Conservation (phyloP, 2,329 filamentous ascomycete species). For the Sporothrix dimorphospora region DNA sequence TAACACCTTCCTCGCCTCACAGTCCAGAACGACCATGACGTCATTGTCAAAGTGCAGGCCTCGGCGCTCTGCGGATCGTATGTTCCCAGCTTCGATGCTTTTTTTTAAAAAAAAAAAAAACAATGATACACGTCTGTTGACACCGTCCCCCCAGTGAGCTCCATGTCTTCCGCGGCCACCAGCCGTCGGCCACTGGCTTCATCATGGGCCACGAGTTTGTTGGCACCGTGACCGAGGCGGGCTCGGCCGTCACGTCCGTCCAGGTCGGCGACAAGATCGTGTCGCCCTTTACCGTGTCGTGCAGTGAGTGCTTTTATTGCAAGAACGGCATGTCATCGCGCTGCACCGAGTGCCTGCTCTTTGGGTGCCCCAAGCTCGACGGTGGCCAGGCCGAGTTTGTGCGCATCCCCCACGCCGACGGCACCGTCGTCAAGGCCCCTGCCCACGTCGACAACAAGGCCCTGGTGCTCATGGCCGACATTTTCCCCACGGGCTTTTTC, state of each 20-base stretch:
- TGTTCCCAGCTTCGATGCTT: constrained; percentile 39
- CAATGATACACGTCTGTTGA: too few species aligned
- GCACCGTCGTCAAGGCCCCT: constrained; percentile 76
- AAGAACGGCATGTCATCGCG: constrained; percentile 74
- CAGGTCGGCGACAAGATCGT: constrained; percentile 78
- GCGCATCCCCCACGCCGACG: constrained; percentile 78
- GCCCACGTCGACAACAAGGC: constrained; percentile 71
- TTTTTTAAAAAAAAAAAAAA: too few species aligned
- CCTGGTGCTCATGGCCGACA: constrained; percentile 87
- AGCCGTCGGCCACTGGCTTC: constrained; percentile 66
- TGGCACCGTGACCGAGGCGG: constrained; percentile 70
- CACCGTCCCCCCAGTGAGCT: constrained; percentile 65
- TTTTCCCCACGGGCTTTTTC: constrained; percentile 87
- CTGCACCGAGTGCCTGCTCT: constrained; percentile 70
- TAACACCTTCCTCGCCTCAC: neutral
- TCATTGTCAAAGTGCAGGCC: constrained; percentile 81
- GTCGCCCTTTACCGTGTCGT: constrained; percentile 80
- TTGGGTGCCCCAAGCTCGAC: constrained; percentile 70
- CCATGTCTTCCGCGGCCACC: constrained; percentile 82
- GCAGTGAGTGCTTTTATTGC: constrained; percentile 84
- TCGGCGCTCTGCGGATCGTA: constrained; percentile 89
- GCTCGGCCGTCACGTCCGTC: constrained; percentile 68
- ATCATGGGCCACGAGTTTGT: constrained; percentile 87
- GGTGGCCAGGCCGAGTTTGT: constrained; percentile 84
- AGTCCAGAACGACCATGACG: constrained; percentile 71